Conservation (phyloP, 202 grass and related monocot genomes). For the Setaria italica region DNA sequence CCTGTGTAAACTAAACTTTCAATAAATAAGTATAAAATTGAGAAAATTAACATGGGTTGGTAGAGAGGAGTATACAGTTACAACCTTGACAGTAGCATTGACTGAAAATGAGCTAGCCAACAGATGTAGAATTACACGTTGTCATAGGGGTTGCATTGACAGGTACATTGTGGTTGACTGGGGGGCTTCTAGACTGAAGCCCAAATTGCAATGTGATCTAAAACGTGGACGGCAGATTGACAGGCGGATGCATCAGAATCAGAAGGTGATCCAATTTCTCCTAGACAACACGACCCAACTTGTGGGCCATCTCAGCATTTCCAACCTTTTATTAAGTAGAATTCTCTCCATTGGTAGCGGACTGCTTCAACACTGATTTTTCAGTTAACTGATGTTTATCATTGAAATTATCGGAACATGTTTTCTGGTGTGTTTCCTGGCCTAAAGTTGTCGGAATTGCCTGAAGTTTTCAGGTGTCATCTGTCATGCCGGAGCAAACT, state of each 20-base stretch:
- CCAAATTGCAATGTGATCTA: background rate
- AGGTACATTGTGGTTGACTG: background rate
- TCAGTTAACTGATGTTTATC: background rate
- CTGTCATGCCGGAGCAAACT: conserved; percentile 1
- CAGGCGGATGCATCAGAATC: background rate
- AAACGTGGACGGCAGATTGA: background rate
- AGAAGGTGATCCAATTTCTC: background rate
- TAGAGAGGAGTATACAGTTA: background rate
- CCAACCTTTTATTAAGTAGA: background rate
- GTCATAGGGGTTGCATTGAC: background rate
- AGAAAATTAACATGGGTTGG: background rate
- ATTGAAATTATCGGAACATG: background rate
- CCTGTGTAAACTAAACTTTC: background rate
- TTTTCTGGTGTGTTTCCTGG: background rate
- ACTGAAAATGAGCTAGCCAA: background rate
- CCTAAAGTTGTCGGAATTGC: background rate
- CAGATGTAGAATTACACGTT: background rate
- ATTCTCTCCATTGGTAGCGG: background rate
- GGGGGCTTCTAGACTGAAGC: background rate
- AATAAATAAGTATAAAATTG: background rate
- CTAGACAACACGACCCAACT: background rate
- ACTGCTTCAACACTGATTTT: background rate
- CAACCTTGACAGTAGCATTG: background rate
- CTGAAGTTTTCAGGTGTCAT: background rate
- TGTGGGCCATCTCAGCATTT: background rate